These are phyloP conservation scores for Eremochloa ophiuroides DNA, from an alignment of 176 grass and related monocot genomes.

Conservation along the genomic window DNA sequence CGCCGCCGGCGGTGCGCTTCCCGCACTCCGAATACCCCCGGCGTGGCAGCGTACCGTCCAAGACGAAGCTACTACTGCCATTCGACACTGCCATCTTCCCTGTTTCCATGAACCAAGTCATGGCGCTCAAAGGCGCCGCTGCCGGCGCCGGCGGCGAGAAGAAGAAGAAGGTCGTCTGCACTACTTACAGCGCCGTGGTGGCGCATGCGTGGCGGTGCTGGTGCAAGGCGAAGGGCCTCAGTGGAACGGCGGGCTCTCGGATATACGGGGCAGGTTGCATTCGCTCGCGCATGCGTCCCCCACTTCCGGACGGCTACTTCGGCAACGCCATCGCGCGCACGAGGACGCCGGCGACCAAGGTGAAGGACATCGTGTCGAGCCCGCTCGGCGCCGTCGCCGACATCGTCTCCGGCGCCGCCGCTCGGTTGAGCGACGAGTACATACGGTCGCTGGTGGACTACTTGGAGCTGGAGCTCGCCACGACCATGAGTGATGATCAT, in stretches of 20 bases:
- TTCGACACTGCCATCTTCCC: slow-evolving; percentile 24
- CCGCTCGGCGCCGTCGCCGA: no score
- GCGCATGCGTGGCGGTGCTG: background rate
- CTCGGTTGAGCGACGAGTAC: no score
- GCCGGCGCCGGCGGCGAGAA: background rate
- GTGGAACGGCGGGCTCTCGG: background rate
- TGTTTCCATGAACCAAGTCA: slow-evolving; percentile 29
- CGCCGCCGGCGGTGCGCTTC: slow-evolving; percentile 16
- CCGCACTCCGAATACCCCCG: slow-evolving; percentile 34
- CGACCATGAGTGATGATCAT: no score
- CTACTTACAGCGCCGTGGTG: slow-evolving; percentile 28
- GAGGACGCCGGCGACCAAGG: no score
- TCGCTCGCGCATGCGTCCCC: slow-evolving; percentile 30
- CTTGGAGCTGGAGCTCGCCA: no score
- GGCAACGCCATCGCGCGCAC: slow-evolving; percentile 24
- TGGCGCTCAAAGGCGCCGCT: slow-evolving; percentile 11
- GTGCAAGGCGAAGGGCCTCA: slow-evolving; percentile 20
- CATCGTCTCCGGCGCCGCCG: no score
- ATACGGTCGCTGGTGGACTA: no score
- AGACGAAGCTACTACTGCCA: background rate
- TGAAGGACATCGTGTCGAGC: no score
- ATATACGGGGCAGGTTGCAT: no score
- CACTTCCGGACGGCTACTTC: slow-evolving; percentile 22
- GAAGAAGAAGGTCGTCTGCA: slow-evolving; percentile 15
- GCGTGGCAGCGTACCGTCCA: background rate